Percentiles rank a stretch among this genome's conserved stretches.
phyloP scores from a whole-genome alignment of 768 basidiomycete species.

The Gloeostereum incarnatum region DNA sequence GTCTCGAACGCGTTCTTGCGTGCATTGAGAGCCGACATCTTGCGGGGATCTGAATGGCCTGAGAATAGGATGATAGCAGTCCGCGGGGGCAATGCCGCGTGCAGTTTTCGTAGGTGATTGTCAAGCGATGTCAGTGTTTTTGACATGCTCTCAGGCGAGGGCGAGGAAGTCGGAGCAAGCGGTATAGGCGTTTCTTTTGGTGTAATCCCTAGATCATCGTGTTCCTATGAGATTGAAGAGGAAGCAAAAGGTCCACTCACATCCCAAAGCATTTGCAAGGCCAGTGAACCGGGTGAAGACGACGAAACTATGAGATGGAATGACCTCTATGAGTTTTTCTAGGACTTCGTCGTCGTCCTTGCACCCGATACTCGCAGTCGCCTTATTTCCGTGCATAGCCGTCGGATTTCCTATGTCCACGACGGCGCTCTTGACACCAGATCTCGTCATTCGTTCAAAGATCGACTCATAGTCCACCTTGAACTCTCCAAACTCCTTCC shows the following conservation, averaged over 20 bases:
- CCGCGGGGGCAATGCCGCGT: conserved; percentile 62
- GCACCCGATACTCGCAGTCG: conserved; percentile 69
- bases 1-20: conserved; percentile 68
- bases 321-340: conserved; percentile 49
- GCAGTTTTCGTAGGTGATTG: conserved; percentile 47
- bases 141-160: conserved; percentile 23
- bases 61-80: conserved; percentile 83
- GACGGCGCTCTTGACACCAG: conserved; percentile 50
- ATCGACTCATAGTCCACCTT: conserved; percentile 80
- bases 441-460: conserved; percentile 73
- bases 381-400: conserved; percentile 80
- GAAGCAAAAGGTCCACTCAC: conserved; percentile 37
- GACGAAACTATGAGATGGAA: conserved; percentile 69
- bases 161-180: conserved; percentile 17
- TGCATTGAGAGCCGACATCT: conserved; percentile 64
- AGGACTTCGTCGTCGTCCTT: conserved; percentile 71
- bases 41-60: conserved; percentile 82
- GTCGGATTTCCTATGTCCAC: conserved; percentile 81
- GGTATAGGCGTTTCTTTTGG: conserved; percentile 34
- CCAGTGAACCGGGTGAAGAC: conserved; percentile 78
- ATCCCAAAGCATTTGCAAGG: conserved; percentile 73
- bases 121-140: conserved; percentile 45
- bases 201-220: conserved; percentile 51
- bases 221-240: background rate
- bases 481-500: conserved; percentile 79